Evolutionary conservation across 352 stramenopile genomes (phyloP).

Genomic region (Globisporangium alternatum): DNA sequence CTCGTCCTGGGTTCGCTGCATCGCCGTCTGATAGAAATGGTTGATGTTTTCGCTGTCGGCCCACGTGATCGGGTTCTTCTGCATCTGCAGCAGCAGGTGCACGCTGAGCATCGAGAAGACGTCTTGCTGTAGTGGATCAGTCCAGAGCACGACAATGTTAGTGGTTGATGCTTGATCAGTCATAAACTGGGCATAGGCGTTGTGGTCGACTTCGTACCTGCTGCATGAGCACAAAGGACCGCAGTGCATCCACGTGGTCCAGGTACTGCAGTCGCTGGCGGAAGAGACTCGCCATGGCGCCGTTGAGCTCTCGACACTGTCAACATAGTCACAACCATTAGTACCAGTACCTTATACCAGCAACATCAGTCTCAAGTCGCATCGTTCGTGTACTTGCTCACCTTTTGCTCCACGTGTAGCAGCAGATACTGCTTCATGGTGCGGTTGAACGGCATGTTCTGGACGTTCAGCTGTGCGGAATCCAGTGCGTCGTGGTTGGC

Average conservation of each 20-base stretch:
- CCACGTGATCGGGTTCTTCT: slow-evolving; percentile 50
- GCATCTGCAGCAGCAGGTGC: slow-evolving; percentile 52
- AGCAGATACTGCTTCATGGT: slow-evolving; percentile 33
- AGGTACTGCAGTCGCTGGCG: slow-evolving; percentile 46
- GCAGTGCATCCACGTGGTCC: slow-evolving; percentile 48
- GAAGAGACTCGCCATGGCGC: slow-evolving; percentile 48
- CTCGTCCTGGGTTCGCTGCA: slow-evolving; percentile 53
- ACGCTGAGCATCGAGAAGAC: slow-evolving; percentile 48
- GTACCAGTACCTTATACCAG: not conserved
- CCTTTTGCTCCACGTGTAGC: slow-evolving; percentile 34
- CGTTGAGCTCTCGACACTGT: slow-evolving; percentile 50
- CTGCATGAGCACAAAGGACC: slow-evolving; percentile 70
- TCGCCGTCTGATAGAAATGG: slow-evolving; percentile 39
- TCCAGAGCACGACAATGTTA: not conserved
- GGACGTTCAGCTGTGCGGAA: slow-evolving; percentile 9
- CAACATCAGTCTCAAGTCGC: not conserved
- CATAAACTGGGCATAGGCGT: too few relatives aligned
- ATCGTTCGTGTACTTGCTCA: not conserved
- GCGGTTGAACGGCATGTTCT: slow-evolving; percentile 37
- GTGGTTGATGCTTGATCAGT: not conserved
- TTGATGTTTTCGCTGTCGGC: slow-evolving; percentile 59
- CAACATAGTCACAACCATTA: slow-evolving; percentile 1
- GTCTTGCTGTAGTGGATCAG: slow-evolving; percentile 47
- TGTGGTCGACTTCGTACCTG: slow-evolving; percentile 33
- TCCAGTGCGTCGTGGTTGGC: not conserved